phyloP scores from a whole-genome alignment of 768 basidiomycete species.

The Imleria badia region DNA sequence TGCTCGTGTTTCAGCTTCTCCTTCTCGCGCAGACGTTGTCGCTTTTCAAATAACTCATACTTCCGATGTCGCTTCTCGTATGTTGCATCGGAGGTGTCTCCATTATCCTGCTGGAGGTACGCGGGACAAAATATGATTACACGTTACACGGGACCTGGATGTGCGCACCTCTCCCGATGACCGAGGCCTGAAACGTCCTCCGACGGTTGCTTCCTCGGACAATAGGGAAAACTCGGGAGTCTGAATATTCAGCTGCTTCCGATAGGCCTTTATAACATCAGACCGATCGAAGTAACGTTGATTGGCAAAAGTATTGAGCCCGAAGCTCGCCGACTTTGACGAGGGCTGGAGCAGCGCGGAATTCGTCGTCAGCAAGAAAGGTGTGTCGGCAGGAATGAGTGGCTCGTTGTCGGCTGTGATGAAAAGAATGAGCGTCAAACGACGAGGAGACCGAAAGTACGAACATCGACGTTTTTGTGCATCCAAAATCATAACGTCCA shows the following conservation, averaged over 20 bases:
- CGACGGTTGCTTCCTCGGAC: slow-evolving; percentile 52
- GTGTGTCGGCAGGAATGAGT: slow-evolving; percentile 63
- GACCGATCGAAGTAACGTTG: slow-evolving; percentile 78
- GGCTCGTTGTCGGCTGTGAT: slow-evolving; percentile 66
- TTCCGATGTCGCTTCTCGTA: slow-evolving; percentile 85
- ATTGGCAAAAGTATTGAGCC: slow-evolving; percentile 58
- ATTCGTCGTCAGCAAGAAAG: slow-evolving; percentile 75
- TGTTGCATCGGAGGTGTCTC: slow-evolving; percentile 75
- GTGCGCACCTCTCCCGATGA: slow-evolving; percentile 66
- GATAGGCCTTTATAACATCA: slow-evolving; percentile 70
- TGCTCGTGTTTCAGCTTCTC: slow-evolving; percentile 91
- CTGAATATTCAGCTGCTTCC: slow-evolving; percentile 70
- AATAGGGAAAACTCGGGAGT: slow-evolving; percentile 66
- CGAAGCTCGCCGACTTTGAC: slow-evolving; percentile 34
- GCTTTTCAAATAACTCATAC: slow-evolving; percentile 84
- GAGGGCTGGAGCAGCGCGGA: slow-evolving; percentile 48
- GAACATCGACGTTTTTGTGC: slow-evolving; percentile 74
- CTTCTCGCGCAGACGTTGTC: slow-evolving; percentile 82
- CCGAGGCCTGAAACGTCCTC: slow-evolving; percentile 70
- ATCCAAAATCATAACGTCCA: slow-evolving; percentile 82
- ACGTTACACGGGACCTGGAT: background rate
- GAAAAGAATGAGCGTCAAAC: slow-evolving; percentile 19
- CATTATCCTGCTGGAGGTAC: slow-evolving; percentile 40
- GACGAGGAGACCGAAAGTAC: slow-evolving; percentile 29
- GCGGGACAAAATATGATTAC: slow-evolving; percentile 7